Conservation (phyloP, 495 filamentous ascomycete species). For the Cercophora samala region DNA sequence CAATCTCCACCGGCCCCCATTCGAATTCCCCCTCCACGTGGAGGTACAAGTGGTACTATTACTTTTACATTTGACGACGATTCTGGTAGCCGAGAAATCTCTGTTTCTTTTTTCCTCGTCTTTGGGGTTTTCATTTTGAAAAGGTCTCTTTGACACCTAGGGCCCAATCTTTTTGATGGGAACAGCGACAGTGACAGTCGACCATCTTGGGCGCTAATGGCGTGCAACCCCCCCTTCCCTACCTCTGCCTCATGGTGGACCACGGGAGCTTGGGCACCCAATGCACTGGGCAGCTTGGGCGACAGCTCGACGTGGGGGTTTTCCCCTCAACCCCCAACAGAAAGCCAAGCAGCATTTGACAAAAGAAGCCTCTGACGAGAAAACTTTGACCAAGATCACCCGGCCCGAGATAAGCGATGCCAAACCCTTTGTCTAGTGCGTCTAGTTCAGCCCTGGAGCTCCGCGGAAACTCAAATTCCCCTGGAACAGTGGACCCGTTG, state of each 20-base stretch:
- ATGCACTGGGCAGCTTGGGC: constrained; percentile 22
- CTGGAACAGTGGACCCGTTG: neutral
- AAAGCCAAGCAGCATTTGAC: neutral
- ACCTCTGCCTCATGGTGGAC: neutral
- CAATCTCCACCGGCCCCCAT: constrained; percentile 27
- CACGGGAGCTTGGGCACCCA: neutral
- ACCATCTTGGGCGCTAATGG: neutral
- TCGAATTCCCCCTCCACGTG: constrained; percentile 17
- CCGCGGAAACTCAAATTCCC: neutral
- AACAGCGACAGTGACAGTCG: too few relatives aligned
- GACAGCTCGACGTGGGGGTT: constrained; percentile 23
- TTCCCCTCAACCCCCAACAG: neutral
- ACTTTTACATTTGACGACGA: neutral
- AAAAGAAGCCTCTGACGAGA: neutral
- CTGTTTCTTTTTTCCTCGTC: neutral
- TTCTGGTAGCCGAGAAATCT: neutral
- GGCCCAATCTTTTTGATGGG: too few relatives aligned
- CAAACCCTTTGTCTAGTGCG: neutral
- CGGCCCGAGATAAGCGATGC: neutral
- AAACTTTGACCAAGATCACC: too few relatives aligned
- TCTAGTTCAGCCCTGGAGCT: neutral
- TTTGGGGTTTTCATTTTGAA: neutral
- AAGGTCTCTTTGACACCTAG: too few relatives aligned
- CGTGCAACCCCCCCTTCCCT: neutral
- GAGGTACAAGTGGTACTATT: constrained; percentile 5